Base-by-base conservation (phyloP, 768 basidiomycete species). In the Trametes elegans region DNA sequence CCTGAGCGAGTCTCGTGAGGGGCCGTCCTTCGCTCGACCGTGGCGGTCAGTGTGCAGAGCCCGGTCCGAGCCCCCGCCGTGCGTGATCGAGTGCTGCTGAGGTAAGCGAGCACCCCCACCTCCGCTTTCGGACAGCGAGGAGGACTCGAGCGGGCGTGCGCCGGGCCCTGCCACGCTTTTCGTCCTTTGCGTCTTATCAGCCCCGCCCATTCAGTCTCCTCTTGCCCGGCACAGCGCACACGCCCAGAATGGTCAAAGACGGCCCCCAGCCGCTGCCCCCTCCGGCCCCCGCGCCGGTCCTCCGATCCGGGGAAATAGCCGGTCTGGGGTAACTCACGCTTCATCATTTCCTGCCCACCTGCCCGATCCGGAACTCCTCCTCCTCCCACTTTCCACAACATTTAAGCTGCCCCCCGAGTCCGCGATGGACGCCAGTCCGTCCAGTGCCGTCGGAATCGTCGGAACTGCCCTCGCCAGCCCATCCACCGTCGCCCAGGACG, bases 1-100 rank as follows among this genome's bases (percentile, higher is more conserved):
- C n/a, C n/a, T n/a, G n/a, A n/a, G n/a, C 35, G 53, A 60, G 62
- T 70, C 69, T 70, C 70, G 70, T 71, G 75, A 70, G 68, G 63
- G 49, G 49, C 64, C 58, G 57, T 59, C 60, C 48, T 38, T 36
- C 42, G 32, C 45, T 54, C 28, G 46, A 55, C 41, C 38, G 57
- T 38, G 47, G 24, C 31, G 35, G 5, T 16, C 36, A 11, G 23
- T 18, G 39, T 35, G 13, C 21, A 19, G 18, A n/a, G 43, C 58
- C 54, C 73, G 72, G 74, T 59, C 72, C 73, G 73, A 57, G 16
- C 28, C 26, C 32, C 70, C 72, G 69, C 52, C 24, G 18, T n/a
- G 36, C 44, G 40, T 62, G 61, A 62, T 62, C 58, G 64, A 53
- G 49, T 43, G 21, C 36, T 29, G 58, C 31, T 61, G 45, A 57